Percentiles rank a stretch among this genome's conserved stretches.
Conservation (phyloP, 192 early-diverging fungal species). For the Mortierella hygrophila region DNA sequence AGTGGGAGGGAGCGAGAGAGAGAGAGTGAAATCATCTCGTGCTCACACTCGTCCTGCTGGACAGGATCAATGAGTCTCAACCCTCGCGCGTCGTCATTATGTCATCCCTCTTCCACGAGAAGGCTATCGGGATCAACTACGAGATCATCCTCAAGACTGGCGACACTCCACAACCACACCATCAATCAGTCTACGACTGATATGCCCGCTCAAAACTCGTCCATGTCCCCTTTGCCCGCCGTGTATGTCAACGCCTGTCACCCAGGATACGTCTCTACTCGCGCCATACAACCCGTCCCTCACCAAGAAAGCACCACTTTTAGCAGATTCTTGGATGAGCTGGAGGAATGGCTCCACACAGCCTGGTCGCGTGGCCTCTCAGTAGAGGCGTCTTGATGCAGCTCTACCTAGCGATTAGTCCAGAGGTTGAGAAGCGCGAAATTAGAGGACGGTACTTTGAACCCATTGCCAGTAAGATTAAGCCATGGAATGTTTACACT, state of each 20-base stretch:
- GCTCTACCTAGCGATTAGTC: slow-evolving; percentile 61
- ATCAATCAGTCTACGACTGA: not conserved
- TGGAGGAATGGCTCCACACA: not conserved
- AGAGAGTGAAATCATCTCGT: slow-evolving; percentile 21
- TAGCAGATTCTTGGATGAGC: not conserved
- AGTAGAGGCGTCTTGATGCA: slow-evolving; percentile 59
- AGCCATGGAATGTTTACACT: slow-evolving; percentile 1
- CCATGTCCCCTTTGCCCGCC: slow-evolving; percentile 59
- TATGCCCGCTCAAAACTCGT: slow-evolving; percentile 67
- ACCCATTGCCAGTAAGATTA: slow-evolving; percentile 25
- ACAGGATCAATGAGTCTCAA: slow-evolving; percentile 41
- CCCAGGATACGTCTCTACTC: slow-evolving; percentile 26
- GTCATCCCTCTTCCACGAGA: slow-evolving; percentile 28
- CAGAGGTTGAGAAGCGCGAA: slow-evolving; percentile 60
- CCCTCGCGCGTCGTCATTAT: slow-evolving; percentile 62
- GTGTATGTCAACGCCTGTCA: slow-evolving; percentile 32
- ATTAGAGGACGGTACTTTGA: slow-evolving; percentile 41
- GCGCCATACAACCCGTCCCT: not conserved
- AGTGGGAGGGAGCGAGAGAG: not conserved
- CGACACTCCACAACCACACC: slow-evolving; percentile 1
- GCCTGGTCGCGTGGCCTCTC: slow-evolving; percentile 7
- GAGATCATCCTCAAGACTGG: slow-evolving; percentile 38
- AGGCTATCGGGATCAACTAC: slow-evolving; percentile 40
- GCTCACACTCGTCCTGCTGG: slow-evolving; percentile 48
- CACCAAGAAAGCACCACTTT: not conserved